These are phyloP conservation scores for Clarkia xantiana DNA, from an alignment of 345 rosid genomes.

Conservation along the genomic window DNA sequence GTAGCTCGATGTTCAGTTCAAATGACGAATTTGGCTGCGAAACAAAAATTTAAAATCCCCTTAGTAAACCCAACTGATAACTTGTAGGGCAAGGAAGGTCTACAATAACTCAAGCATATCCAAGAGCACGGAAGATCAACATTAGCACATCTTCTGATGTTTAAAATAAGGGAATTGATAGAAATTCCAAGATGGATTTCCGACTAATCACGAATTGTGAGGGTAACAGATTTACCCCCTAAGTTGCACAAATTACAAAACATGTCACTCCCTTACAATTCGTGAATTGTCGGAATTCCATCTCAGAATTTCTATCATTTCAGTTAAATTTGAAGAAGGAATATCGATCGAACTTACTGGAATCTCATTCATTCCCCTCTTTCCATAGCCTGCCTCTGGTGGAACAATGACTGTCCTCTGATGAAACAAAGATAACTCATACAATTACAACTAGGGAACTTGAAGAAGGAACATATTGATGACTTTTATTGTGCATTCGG, in stretches of 20 bases:
- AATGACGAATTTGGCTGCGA: conserved; percentile 71
- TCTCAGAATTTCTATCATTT: too few species aligned
- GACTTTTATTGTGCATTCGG: too few species aligned
- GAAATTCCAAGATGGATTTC: too few species aligned
- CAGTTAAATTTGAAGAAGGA: neutral
- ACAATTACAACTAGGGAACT: neutral
- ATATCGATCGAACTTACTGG: conserved; percentile 25
- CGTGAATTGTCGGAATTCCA: too few species aligned
- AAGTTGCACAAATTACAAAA: too few species aligned
- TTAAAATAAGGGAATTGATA: conserved; percentile 1
- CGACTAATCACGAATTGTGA: too few species aligned
- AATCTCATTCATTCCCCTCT: conserved; percentile 81
- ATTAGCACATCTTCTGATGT: neutral
- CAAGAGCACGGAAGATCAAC: neutral
- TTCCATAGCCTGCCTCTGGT: conserved; percentile 72
- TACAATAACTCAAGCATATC: neutral
- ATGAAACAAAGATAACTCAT: conserved; percentile 6
- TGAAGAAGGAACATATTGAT: too few species aligned
- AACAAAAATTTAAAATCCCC: neutral
- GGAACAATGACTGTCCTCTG: conserved; percentile 82
- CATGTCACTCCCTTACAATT: too few species aligned
- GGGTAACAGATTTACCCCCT: too few species aligned
- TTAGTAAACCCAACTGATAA: neutral
- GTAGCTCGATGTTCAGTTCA: conserved; percentile 72
- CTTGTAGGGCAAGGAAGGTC: neutral